Base-by-base conservation (phyloP, 371 early-diverging fungal species). In the Lichtheimia ornata region DNA sequence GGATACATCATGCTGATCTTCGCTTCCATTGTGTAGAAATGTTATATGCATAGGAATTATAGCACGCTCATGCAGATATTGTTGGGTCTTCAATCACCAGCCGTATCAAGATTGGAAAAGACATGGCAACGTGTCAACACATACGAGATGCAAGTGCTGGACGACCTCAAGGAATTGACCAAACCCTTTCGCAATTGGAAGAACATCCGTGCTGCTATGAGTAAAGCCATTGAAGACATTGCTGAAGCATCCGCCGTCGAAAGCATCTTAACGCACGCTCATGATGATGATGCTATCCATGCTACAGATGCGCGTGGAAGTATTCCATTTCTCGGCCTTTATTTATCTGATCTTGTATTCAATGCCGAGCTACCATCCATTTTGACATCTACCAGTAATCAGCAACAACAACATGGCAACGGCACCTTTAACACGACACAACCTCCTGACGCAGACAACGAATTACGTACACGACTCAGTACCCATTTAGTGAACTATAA, bases 281-380 rank as follows among this genome's bases (percentile, higher is more conserved):
- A 11, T 22, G 47, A 47, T 22, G 28, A 43, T 5, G 64, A 68
- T 43, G 53, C 61, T 5, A 61, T 61, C 27, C 50, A 61, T 17
- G 47, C 47, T 22, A 55, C 20, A 22, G 35, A 24, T 44, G 53
- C 49, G 1, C 54, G 59, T 27, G 87, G 87, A 4, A 77, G 84
- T 54, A 83, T 87, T 25, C 87, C 85, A 0, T 85, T 86, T 62
- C 63, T 86, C 13, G 86, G 82, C 3, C 70, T 89, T 1, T 89
- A 86, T 65, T 65, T 89, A 11, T 87, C 88, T 0, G 90, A 90
- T 64, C 73, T 90, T 22, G 72, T 86, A 4, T 87, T 78, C 65
- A 83, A 88, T 59, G 78, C 84, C 7, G 88, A 89, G 59, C 59
- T 85, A 4, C 84, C 88, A 72, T 43, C 25, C n/a, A 40, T 5